phyloP scores from a whole-genome alignment of 148 eudicot genomes.

The Fagopyrum esculentum region DNA sequence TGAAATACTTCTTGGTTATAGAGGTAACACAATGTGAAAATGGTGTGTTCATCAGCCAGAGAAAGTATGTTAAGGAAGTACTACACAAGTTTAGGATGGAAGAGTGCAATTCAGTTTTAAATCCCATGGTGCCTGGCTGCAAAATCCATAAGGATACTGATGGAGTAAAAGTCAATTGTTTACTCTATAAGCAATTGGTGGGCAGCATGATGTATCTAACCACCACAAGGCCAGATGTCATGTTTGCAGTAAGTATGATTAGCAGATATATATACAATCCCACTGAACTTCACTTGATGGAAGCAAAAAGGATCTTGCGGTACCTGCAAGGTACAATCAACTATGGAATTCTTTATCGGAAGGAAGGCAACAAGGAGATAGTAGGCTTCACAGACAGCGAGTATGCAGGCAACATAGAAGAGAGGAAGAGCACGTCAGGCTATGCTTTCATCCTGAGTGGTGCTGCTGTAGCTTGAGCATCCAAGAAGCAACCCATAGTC shows the following conservation, averaged over 20 bases:
- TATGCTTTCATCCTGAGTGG: neutral
- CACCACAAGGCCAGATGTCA: neutral
- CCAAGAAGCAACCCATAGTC: neutral
- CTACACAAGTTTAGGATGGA: neutral
- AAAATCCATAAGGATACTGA: neutral
- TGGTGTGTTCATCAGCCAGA: neutral
- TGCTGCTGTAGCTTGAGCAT: neutral
- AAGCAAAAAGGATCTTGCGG: neutral
- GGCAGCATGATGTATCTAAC: neutral
- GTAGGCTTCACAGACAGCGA: neutral
- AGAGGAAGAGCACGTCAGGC: neutral
- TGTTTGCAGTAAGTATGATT: neutral
- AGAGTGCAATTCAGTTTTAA: neutral
- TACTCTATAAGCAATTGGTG: neutral
- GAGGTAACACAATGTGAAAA: neutral
- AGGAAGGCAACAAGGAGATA: neutral
- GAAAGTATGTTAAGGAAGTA: too few species aligned
- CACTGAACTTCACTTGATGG: neutral
- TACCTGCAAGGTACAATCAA: slow-evolving; percentile 43
- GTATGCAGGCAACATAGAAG: neutral
- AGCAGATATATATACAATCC: neutral
- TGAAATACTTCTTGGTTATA: neutral
- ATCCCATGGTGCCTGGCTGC: neutral
- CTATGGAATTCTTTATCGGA: neutral
- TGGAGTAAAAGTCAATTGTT: neutral